These are phyloP conservation scores for Darksidea phi DNA, from an alignment of 495 filamentous ascomycete genomes.

Conservation along the genomic window DNA sequence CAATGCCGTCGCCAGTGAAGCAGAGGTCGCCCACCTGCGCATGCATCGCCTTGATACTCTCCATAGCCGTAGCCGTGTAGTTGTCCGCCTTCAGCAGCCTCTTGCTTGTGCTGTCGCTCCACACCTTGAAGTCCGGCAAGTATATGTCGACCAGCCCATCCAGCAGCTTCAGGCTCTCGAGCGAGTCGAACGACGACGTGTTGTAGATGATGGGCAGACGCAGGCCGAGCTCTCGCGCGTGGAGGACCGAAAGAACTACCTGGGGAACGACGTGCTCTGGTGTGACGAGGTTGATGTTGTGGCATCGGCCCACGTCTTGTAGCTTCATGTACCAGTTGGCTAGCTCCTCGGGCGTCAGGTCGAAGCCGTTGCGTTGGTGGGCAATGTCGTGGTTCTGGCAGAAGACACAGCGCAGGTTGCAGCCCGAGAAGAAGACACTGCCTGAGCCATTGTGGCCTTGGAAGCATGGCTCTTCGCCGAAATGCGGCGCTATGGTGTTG, in stretches of 20 bases:
- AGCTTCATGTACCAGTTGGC: constrained; percentile 76
- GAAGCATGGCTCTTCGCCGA: constrained; percentile 65
- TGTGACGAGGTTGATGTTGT: constrained; percentile 79
- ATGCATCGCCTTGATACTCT: constrained; percentile 73
- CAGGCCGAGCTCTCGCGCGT: constrained; percentile 64
- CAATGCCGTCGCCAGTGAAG: constrained; percentile 73
- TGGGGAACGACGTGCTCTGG: constrained; percentile 79
- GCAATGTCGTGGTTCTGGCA: constrained; percentile 83
- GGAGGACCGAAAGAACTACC: constrained; percentile 66
- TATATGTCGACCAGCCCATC: constrained; percentile 78
- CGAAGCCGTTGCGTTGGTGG: constrained; percentile 68
- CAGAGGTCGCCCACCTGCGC: constrained; percentile 72
- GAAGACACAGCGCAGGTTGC: constrained; percentile 66
- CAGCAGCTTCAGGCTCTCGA: constrained; percentile 63
- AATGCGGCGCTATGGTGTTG: constrained; percentile 56
- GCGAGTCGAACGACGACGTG: constrained; percentile 70
- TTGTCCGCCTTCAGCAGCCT: constrained; percentile 71
- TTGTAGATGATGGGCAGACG: constrained; percentile 74
- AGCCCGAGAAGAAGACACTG: constrained; percentile 72
- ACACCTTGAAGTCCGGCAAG: constrained; percentile 77
- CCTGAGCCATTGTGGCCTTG: constrained; percentile 74
- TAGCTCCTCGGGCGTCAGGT: constrained; percentile 73
- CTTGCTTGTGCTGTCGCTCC: constrained; percentile 60
- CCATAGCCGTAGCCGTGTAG: constrained; percentile 63
- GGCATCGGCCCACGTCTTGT: constrained; percentile 66